These are phyloP conservation scores for Podospora anserina DNA, from an alignment of 495 filamentous ascomycete genomes.

Conservation along the genomic window DNA sequence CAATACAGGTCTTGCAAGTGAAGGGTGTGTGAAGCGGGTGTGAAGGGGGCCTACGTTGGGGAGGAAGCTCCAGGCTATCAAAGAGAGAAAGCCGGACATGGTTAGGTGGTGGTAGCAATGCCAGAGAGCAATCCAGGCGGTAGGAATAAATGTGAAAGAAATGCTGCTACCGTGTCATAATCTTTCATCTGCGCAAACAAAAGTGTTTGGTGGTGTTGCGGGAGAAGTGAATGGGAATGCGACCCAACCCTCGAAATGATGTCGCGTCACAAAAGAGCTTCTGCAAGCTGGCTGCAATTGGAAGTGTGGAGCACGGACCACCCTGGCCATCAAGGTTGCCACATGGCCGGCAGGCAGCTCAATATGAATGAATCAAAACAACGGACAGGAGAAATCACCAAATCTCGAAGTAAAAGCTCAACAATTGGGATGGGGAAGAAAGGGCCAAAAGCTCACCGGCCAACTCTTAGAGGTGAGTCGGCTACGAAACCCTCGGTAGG, in stretches of 20 bases:
- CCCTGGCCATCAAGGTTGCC: neutral
- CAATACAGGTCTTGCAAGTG: neutral
- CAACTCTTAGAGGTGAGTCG: too few relatives aligned
- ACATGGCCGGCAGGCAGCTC: too few relatives aligned
- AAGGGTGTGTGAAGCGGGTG: conserved; percentile 1
- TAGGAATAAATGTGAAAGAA: neutral
- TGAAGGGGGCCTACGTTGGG: conserved; percentile 57
- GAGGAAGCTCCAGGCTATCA: conserved; percentile 76
- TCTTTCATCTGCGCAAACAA: neutral
- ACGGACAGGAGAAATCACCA: too few relatives aligned
- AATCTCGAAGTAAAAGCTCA: too few relatives aligned
- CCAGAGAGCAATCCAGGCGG: too few relatives aligned
- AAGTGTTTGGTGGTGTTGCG: neutral
- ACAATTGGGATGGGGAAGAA: too few relatives aligned
- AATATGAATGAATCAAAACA: too few relatives aligned
- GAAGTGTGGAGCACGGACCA: neutral
- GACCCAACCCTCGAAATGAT: neutral
- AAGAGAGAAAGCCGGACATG: conserved; percentile 57
- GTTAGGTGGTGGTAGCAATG: neutral
- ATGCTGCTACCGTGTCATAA: neutral
- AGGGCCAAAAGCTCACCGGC: too few relatives aligned
- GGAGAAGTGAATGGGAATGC: neutral
- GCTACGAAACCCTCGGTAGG: too few relatives aligned
- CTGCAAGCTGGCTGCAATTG: neutral
- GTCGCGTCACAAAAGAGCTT: conserved; percentile 5